These are phyloP conservation scores for Croton setiger DNA, from an alignment of 441 rosid species.

Conservation along the genomic window DNA sequence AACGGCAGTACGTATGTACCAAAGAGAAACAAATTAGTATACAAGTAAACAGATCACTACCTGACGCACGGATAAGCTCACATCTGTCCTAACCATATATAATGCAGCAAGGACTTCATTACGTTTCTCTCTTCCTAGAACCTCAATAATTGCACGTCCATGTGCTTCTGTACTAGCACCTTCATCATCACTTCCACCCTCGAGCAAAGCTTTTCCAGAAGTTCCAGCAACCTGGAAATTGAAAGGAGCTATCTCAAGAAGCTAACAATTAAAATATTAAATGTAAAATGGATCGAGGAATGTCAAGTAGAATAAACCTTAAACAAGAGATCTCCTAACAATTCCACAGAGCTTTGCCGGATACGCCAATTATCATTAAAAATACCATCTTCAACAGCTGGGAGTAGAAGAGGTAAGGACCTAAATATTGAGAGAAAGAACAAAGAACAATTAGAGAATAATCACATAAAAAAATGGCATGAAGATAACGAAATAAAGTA, in stretches of 20 bases:
- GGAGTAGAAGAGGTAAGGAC: slow-evolving; percentile 97
- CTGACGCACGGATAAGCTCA: slow-evolving; percentile 98
- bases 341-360: slow-evolving; percentile 98
- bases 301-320: slow-evolving; percentile 51
- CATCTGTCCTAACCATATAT: slow-evolving; percentile 99
- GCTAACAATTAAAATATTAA: slow-evolving; percentile 8
- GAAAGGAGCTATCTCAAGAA: slow-evolving; percentile 11
- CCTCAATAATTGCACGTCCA: slow-evolving; percentile 99
- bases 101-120: slow-evolving; percentile 98
- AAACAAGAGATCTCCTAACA: slow-evolving; percentile 95
- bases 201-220: slow-evolving; percentile 97
- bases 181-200: slow-evolving; percentile 99
- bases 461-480: slow-evolving; percentile 2
- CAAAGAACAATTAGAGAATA: not conserved
- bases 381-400: slow-evolving; percentile 99
- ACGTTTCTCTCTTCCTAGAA: slow-evolving; percentile 93
- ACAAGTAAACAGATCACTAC: slow-evolving; percentile 42
- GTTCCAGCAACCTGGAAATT: slow-evolving; percentile 94
- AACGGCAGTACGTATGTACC: not conserved
- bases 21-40: slow-evolving; percentile 6
- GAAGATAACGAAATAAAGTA: not conserved
- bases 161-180: slow-evolving; percentile 99
- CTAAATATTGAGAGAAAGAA: slow-evolving; percentile 36
- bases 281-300: slow-evolving; percentile 9
- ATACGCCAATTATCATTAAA: slow-evolving; percentile 99